These are phyloP conservation scores for Trichocladium uniseriatum DNA, from an alignment of 495 filamentous ascomycete genomes.

Conservation along the genomic window DNA sequence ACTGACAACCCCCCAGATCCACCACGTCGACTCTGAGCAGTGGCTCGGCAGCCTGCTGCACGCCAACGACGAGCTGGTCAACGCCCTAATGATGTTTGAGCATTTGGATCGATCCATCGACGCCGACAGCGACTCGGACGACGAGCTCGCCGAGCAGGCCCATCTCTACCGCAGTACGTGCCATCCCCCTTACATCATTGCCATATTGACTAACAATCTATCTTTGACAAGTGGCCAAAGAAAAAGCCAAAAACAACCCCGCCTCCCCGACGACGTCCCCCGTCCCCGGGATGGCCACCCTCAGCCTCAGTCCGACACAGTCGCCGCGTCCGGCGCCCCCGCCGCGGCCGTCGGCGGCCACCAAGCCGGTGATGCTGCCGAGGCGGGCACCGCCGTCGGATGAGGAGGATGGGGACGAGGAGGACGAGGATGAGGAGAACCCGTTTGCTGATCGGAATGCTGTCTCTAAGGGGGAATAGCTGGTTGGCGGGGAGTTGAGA, in stretches of 20 bases:
- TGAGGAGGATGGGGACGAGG: conserved; percentile 29
- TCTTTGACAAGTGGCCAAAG: conserved; percentile 30
- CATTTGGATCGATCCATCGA: conserved; percentile 92
- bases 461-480: conserved; percentile 2
- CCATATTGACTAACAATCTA: neutral
- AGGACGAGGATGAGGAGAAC: conserved; percentile 53
- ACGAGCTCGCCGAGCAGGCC: conserved; percentile 48
- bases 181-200: neutral
- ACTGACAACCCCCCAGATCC: conserved; percentile 44
- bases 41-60: conserved; percentile 73
- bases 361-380: conserved; percentile 26
- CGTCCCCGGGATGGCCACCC: conserved; percentile 28
- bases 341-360: conserved; percentile 31
- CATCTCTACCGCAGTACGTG: conserved; percentile 44
- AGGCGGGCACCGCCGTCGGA: conserved; percentile 18
- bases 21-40: conserved; percentile 72
- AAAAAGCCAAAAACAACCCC: conserved; percentile 41
- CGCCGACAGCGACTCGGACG: conserved; percentile 91
- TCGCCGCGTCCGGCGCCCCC: conserved; percentile 34
- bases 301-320: conserved; percentile 30
- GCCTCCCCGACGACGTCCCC: conserved; percentile 30
- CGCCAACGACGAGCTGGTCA: conserved; percentile 77
- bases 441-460: conserved; percentile 71
- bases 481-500: neutral
- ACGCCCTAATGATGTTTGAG: conserved; percentile 90